These are phyloP conservation scores for Backusella australiensis DNA, from an alignment of 192 early-diverging fungal species.

Conservation along the genomic window DNA sequence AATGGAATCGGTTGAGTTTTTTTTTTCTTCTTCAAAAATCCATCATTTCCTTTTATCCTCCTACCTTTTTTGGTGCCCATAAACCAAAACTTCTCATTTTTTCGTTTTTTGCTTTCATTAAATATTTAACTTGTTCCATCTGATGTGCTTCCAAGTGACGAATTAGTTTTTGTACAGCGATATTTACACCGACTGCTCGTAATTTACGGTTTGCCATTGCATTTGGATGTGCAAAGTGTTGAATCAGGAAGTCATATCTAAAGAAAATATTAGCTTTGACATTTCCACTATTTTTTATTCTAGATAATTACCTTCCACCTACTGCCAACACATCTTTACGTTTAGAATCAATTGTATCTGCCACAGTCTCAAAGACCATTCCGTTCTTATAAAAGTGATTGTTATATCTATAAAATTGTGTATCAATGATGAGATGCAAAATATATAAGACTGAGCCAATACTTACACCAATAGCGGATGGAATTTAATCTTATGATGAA, in stretches of 20 bases:
- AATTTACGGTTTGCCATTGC: constrained; percentile 36
- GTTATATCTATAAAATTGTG: constrained; percentile 34
- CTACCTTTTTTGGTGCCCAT: constrained; percentile 47
- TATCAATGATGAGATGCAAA: background rate
- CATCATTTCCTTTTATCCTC: background rate
- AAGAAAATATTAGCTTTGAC: background rate
- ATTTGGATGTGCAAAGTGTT: constrained; percentile 49
- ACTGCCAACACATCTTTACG: constrained; percentile 54
- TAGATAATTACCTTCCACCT: constrained; percentile 41
- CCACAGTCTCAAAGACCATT: constrained; percentile 53
- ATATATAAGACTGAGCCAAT: background rate
- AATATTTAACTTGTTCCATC: constrained; percentile 34
- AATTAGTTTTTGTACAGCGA: constrained; percentile 73
- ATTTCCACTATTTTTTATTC: background rate
- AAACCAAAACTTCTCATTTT: constrained; percentile 41
- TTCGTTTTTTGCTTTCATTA: constrained; percentile 39
- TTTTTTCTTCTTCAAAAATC: background rate
- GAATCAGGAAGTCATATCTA: constrained; percentile 51
- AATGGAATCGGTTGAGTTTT: constrained; percentile 14
- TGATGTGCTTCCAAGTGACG: constrained; percentile 63
- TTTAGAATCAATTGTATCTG: constrained; percentile 46
- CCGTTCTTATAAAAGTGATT: constrained; percentile 59
- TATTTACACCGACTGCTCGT: constrained; percentile 78
- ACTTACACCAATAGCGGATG: constrained; percentile 53
- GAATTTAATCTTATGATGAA: constrained; percentile 51